A percentile compares a stretch with the other conserved stretches of the same genome.
These are phyloP conservation scores for Endogone sp. DNA, from an alignment of 192 early-diverging fungal genomes.

Conservation along the genomic window DNA sequence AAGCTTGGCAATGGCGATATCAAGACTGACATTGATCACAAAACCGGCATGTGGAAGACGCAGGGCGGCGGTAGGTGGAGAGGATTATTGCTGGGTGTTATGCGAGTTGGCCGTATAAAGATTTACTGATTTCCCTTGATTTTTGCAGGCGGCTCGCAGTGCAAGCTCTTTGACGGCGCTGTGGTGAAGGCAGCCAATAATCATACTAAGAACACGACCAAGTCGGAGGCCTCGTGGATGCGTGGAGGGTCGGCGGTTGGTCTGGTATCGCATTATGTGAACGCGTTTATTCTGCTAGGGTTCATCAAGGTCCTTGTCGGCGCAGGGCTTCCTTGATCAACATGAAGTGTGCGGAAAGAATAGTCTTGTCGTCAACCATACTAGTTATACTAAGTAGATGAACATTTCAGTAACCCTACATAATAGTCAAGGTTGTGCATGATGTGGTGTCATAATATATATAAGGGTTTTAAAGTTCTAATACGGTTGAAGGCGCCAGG, in stretches of 20 bases:
- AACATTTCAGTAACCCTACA: no score
- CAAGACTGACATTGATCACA: constrained; percentile 29
- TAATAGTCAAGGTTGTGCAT: no score
- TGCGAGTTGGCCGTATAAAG: no score
- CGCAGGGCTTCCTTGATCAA: neutral
- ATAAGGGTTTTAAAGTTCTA: no score
- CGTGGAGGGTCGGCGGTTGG: neutral
- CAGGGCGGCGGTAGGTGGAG: constrained; percentile 16
- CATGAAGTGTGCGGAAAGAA: no score
- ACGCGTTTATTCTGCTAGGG: neutral
- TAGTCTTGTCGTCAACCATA: no score
- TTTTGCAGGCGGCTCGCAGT: neutral
- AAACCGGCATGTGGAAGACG: constrained; percentile 21
- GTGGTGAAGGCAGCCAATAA: neutral
- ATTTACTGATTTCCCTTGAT: no score
- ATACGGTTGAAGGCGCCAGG: no score
- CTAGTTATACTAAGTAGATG: no score
- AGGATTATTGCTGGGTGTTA: no score
- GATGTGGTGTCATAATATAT: no score
- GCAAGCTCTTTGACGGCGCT: neutral
- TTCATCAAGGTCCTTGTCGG: neutral
- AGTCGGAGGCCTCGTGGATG: neutral
- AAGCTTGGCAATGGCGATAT: constrained; percentile 29
- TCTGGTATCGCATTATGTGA: neutral
- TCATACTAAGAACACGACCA: neutral